Percentiles rank a stretch among this genome's conserved stretches.
These are phyloP conservation scores for Abrus precatorius DNA, from an alignment of 306 rosid species.

Conservation along the genomic window DNA sequence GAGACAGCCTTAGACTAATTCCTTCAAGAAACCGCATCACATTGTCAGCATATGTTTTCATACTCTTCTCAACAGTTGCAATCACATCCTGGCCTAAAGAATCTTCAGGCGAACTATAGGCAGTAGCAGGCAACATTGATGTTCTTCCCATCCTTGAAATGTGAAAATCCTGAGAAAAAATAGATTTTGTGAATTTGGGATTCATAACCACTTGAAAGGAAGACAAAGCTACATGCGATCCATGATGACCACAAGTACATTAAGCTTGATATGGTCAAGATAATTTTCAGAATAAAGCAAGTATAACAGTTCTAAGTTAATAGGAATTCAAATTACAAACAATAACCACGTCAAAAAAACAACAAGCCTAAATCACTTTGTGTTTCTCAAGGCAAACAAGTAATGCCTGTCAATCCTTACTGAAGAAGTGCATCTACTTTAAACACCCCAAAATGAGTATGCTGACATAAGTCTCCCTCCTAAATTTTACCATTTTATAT, in stretches of 20 bases:
- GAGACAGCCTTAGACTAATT: constrained; percentile 84
- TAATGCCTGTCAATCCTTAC: constrained; percentile 1
- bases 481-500: background rate
- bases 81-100: constrained; percentile 68
- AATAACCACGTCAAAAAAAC: constrained; percentile 8
- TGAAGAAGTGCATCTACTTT: background rate
- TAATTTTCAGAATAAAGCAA: constrained; percentile 7
- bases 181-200: background rate
- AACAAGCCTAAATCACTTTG: background rate
- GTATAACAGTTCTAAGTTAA: constrained; percentile 5
- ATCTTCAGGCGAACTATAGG: constrained; percentile 67
- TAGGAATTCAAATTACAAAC: constrained; percentile 28
- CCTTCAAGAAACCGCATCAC: constrained; percentile 91
- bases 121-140: constrained; percentile 60
- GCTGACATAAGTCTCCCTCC: constrained; percentile 4
- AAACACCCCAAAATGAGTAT: background rate
- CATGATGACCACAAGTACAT: constrained; percentile 1
- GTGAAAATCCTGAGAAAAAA: constrained; percentile 66
- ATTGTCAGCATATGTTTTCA: constrained; percentile 82
- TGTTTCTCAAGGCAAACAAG: constrained; percentile 28
- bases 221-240: constrained; percentile 7
- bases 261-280: constrained; percentile 15
- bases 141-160: constrained; percentile 66
- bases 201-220: constrained; percentile 1
- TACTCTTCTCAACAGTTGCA: constrained; percentile 81